Base-by-base conservation (phyloP, 2,329 filamentous ascomycete species). In the Neobulgaria alba region DNA sequence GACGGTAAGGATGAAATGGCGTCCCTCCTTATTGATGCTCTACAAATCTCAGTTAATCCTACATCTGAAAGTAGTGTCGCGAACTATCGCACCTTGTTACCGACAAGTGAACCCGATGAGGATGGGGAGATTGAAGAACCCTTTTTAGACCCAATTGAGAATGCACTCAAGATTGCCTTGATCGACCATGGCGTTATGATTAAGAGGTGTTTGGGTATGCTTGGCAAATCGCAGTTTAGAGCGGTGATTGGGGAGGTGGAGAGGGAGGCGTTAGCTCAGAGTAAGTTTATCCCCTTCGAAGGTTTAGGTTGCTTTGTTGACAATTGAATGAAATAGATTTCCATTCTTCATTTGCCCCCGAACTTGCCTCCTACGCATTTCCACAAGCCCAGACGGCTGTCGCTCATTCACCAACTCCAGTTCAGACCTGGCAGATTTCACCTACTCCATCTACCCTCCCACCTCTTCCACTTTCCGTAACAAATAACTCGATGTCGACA, bases 101-200 rank as follows among this genome's bases (percentile, higher is more conserved):
- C 83, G 0, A 65, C 69, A 21, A 35, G 19, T 17, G 38, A 35
- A 29, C 29, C 46, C 17, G 53, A 57, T 2, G 60, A 63, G 31
- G 53, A 61, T 33, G 65, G 67, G 3, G 66, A 69, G 23, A 62
- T 65, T 16, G 67, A 68, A 2, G 67, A 69, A 18, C 10, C 20
- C 10, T 60, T 69, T 16, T 59, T 77, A 3, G 64, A 67, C 16
- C 67, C 74, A 0, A 72, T 88, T 53, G 82, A 93, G 50, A 85
- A 76, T 36, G 85, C 88, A 1, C 78, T 96, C 50, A 83, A 82
- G 56, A 84, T 89, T 60, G 85, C 87, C 1, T 71, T 96, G 20
- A 74, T 94, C 31, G 92, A 96, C 56, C 89, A 96, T 61, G 86
- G 87, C 2, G 74, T 94, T 45, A 81, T 86, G 61, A 79, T 96